Percentiles rank a stretch among this genome's conserved stretches.
phyloP scores from a whole-genome alignment of 2,329 filamentous ascomycete species.

The Xylariales sp. region DNA sequence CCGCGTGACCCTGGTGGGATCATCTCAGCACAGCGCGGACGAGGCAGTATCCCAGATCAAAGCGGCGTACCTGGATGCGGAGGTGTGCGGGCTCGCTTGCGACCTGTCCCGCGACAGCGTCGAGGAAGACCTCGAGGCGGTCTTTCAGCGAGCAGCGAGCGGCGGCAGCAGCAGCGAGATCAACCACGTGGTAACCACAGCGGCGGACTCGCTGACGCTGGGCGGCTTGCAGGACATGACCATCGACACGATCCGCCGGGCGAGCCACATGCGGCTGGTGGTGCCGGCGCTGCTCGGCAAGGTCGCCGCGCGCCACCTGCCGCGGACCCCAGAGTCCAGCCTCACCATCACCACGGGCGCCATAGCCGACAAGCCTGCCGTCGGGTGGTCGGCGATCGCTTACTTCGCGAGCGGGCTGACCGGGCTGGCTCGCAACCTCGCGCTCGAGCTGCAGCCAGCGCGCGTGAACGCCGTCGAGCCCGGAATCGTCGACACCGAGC shows the following conservation, averaged over 20 bases:
- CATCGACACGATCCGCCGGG: constrained; percentile 16
- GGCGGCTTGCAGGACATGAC: constrained; percentile 16
- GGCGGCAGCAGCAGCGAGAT: no score
- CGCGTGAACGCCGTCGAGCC: constrained; percentile 25
- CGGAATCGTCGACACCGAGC: constrained; percentile 18
- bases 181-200: constrained; percentile 24
- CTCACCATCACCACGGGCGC: constrained; percentile 19
- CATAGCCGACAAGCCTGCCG: constrained; percentile 15
- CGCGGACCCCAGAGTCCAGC: constrained; percentile 12
- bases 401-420: constrained; percentile 16
- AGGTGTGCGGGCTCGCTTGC: constrained; percentile 14
- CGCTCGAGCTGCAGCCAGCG: constrained; percentile 21
- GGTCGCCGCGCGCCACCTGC: constrained; percentile 21
- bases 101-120: constrained; percentile 15
- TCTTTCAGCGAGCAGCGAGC: constrained; percentile 11
- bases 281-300: constrained; percentile 30
- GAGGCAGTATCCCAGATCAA: constrained; percentile 15
- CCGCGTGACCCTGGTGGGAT: constrained; percentile 18
- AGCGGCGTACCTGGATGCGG: constrained; percentile 11
- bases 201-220: constrained; percentile 21
- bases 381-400: constrained; percentile 16
- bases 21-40: constrained; percentile 14
- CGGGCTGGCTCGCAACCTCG: constrained; percentile 21
- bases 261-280: constrained; percentile 24
- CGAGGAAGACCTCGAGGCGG: constrained; percentile 17